Conservation (phyloP, 23 red algal genomes). For the Gracilaria vermiculophylla region DNA sequence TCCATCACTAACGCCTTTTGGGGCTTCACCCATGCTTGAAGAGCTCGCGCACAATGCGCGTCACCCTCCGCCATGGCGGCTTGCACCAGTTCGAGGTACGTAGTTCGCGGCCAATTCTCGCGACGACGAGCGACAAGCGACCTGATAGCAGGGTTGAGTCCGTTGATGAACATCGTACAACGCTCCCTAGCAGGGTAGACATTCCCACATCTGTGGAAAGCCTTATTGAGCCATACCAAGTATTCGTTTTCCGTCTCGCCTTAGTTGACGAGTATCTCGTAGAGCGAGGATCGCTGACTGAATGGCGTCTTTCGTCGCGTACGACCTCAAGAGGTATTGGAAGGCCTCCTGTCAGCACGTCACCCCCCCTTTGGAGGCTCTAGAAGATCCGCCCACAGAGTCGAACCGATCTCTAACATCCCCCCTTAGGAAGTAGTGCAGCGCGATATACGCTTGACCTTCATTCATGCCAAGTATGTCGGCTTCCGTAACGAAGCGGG, state of each 20-base stretch:
- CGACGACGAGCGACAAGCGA: no score
- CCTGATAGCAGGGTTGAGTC: no score
- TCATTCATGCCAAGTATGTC: slow-evolving; percentile 7
- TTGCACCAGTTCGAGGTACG: no score
- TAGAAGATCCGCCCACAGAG: neutral
- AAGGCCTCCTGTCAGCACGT: neutral
- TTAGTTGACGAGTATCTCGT: neutral
- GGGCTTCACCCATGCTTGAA: no score
- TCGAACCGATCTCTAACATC: neutral
- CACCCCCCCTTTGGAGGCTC: neutral
- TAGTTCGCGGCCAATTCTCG: no score
- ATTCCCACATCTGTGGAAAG: no score
- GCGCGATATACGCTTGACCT: neutral
- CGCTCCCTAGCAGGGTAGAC: neutral
- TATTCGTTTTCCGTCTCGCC: neutral
- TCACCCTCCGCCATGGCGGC: no score
- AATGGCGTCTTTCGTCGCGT: slow-evolving; percentile 9
- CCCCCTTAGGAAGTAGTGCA: neutral
- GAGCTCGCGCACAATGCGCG: no score
- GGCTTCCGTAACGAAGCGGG: no score
- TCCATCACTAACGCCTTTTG: no score
- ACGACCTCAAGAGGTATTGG: no score
- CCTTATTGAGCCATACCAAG: neutral
- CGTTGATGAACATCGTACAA: no score
- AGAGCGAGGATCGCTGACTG: neutral